phyloP scores from a whole-genome alignment of 495 filamentous ascomycete species.

The Hypomontagnella submonticulosa region DNA sequence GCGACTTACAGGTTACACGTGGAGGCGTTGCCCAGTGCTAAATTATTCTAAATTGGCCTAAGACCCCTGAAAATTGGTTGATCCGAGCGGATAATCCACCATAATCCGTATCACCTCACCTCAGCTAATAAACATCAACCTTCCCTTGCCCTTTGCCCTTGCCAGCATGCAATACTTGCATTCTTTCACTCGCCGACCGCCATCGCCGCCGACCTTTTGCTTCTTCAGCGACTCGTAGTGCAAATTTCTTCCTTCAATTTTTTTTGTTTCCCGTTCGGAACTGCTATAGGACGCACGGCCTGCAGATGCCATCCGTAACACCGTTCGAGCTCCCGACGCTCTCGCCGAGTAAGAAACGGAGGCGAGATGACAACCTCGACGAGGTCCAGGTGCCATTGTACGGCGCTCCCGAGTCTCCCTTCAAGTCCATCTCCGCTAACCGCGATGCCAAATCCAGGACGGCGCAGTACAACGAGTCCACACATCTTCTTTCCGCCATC shows the following conservation, averaged over 20 bases:
- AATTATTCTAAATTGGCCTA: neutral
- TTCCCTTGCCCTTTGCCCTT: neutral
- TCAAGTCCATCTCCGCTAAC: constrained; percentile 27
- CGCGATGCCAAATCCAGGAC: constrained; percentile 27
- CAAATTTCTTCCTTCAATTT: constrained; percentile 2
- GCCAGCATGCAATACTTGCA: too few species aligned
- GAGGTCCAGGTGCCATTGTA: constrained; percentile 50
- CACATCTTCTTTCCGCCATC: constrained; percentile 39
- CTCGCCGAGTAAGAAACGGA: constrained; percentile 53
- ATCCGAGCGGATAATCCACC: constrained; percentile 30
- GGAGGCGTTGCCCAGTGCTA: too few species aligned
- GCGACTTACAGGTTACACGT: too few species aligned
- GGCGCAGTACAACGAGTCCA: constrained; percentile 33
- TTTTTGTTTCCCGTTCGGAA: neutral
- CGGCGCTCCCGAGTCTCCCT: constrained; percentile 23
- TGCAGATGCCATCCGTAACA: constrained; percentile 44
- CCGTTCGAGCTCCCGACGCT: constrained; percentile 31
- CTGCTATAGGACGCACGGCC: constrained; percentile 1
- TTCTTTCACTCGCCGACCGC: too few species aligned
- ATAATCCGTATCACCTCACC: constrained; percentile 36
- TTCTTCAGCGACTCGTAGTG: neutral
- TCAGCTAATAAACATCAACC: constrained; percentile 31
- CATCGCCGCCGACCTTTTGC: too few species aligned
- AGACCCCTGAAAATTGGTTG: constrained; percentile 29
- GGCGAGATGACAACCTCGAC: constrained; percentile 50